Percentiles rank a stretch among this genome's conserved stretches.
Evolutionary conservation across 192 early-diverging fungal genomes (phyloP).

Genomic region (Backusella tuberculispora): DNA sequence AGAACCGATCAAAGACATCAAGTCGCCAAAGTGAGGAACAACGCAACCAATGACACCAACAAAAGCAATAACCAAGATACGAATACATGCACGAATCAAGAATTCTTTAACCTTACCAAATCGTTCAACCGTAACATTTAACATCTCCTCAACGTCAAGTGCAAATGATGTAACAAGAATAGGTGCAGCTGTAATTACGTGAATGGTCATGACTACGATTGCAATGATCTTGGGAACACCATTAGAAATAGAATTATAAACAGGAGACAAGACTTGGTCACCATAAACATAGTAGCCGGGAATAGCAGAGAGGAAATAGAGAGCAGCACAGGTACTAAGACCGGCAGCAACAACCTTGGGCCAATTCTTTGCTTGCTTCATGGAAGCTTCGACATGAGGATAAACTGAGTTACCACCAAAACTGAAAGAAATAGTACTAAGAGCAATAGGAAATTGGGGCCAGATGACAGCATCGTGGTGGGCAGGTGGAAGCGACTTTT

Average conservation of each 20-base stretch:
- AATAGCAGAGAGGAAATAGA: constrained; percentile 72
- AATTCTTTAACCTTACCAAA: constrained; percentile 57
- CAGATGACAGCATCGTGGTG: constrained; percentile 61
- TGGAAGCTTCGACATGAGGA: constrained; percentile 81
- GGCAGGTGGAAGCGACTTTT: constrained; percentile 38
- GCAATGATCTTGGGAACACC: constrained; percentile 64
- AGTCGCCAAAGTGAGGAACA: constrained; percentile 80
- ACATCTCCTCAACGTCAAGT: constrained; percentile 71
- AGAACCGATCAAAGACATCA: constrained; percentile 79
- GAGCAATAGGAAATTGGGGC: constrained; percentile 71
- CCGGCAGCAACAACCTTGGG: constrained; percentile 66
- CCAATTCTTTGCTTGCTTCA: constrained; percentile 74
- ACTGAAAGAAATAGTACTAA: constrained; percentile 83
- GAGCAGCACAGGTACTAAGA: constrained; percentile 65
- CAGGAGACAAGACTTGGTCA: constrained; percentile 64
- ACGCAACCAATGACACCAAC: constrained; percentile 63
- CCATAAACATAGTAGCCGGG: constrained; percentile 81
- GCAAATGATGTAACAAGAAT: constrained; percentile 77
- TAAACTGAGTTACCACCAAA: constrained; percentile 80
- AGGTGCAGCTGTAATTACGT: constrained; percentile 82
- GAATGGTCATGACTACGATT: constrained; percentile 76
- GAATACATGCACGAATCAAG: constrained; percentile 55
- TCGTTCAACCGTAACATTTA: constrained; percentile 63
- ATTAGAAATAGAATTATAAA: constrained; percentile 72
- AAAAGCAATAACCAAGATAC: constrained; percentile 57